Percentiles rank a stretch among this genome's conserved stretches.
Evolutionary conservation across 179 eudicot genomes (phyloP).

Genomic region (Pouteria campechiana): DNA sequence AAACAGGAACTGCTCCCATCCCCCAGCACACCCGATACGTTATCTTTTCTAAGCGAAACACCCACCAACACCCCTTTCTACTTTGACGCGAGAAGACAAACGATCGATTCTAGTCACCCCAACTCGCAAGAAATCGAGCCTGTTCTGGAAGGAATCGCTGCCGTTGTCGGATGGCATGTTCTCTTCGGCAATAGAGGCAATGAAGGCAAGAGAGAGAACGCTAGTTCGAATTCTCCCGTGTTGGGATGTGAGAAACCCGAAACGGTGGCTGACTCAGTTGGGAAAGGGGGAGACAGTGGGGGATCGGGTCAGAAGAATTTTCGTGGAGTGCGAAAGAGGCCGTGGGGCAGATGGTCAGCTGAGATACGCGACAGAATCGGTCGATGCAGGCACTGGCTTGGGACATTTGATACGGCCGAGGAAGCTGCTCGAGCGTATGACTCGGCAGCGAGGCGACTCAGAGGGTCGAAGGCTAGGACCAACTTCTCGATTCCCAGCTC

Average conservation of each 20-base stretch:
- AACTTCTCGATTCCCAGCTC: slow-evolving; percentile 39
- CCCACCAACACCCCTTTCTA: background rate
- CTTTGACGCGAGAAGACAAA: background rate
- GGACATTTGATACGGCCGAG: slow-evolving; percentile 79
- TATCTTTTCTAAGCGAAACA: no score
- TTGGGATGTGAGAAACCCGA: background rate
- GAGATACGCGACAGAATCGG: slow-evolving; percentile 82
- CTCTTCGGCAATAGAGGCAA: slow-evolving; percentile 29
- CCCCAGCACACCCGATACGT: no score
- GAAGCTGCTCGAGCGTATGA: slow-evolving; percentile 89
- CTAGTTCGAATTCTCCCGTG: background rate
- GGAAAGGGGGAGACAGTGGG: background rate
- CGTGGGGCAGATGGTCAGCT: slow-evolving; percentile 89
- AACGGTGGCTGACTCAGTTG: background rate
- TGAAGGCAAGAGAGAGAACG: background rate
- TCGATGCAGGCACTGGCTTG: slow-evolving; percentile 82
- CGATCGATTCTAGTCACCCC: no score
- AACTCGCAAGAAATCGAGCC: slow-evolving; percentile 4
- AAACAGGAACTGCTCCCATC: no score
- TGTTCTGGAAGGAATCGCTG: slow-evolving; percentile 71
- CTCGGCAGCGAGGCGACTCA: slow-evolving; percentile 58
- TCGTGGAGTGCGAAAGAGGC: slow-evolving; percentile 73
- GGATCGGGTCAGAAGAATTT: slow-evolving; percentile 28
- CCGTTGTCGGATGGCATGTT: slow-evolving; percentile 54
- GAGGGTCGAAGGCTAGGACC: slow-evolving; percentile 62